Percentiles rank a stretch among this genome's conserved stretches.
phyloP scores from a whole-genome alignment of 371 early-diverging fungal species.

The Zopfochytrium polystomum region DNA sequence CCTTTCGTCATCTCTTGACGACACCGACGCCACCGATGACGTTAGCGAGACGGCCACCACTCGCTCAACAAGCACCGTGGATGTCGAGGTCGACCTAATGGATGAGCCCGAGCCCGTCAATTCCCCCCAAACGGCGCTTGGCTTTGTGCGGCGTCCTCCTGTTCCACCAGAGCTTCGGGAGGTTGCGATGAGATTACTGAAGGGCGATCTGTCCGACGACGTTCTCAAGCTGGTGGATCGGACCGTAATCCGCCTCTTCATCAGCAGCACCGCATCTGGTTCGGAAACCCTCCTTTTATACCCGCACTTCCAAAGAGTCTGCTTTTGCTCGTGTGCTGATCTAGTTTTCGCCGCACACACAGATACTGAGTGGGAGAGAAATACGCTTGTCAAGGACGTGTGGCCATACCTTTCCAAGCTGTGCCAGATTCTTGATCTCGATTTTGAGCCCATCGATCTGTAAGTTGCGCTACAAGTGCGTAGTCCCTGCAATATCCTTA shows the following conservation, averaged over 20 bases:
- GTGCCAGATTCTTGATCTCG: slow-evolving; percentile 20
- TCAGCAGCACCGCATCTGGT: too few species aligned
- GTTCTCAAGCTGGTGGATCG: too few species aligned
- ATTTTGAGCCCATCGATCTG: slow-evolving; percentile 29
- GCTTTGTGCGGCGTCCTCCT: too few species aligned
- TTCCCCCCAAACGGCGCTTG: neutral
- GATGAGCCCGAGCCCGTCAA: neutral
- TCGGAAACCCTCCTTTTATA: too few species aligned
- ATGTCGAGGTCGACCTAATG: neutral
- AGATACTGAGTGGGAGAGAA: slow-evolving; percentile 28
- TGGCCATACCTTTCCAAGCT: slow-evolving; percentile 22
- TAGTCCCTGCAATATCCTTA: neutral
- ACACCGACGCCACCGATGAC: too few species aligned
- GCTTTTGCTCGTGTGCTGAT: neutral
- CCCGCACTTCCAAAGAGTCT: too few species aligned
- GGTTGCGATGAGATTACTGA: too few species aligned
- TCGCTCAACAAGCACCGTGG: neutral
- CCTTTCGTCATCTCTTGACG: too few species aligned
- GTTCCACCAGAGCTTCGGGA: too few species aligned
- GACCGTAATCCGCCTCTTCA: too few species aligned
- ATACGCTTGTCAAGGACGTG: slow-evolving; percentile 21
- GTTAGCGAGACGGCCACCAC: neutral
- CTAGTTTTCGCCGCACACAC: neutral
- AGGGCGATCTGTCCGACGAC: too few species aligned
- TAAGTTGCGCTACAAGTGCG: neutral